A percentile compares a stretch with the other conserved stretches of the same genome.
These are phyloP conservation scores for Musa schizocarpa DNA, from an alignment of 176 grass and related monocot genomes.

Conservation along the genomic window DNA sequence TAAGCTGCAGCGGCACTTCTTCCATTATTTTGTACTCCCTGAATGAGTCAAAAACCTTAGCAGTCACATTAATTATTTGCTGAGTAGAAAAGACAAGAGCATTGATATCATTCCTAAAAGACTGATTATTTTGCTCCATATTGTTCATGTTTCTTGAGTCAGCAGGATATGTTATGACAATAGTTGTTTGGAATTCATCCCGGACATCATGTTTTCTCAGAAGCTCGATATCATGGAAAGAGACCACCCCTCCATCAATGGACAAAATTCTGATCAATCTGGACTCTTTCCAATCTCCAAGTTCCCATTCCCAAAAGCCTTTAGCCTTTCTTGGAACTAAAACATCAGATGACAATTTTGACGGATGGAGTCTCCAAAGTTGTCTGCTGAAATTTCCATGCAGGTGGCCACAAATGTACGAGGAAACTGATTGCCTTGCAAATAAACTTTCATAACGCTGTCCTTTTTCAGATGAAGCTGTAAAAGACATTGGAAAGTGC, in stretches of 20 bases:
- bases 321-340: constrained; percentile 19
- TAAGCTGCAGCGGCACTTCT: constrained; percentile 56
- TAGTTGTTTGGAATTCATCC: constrained; percentile 32
- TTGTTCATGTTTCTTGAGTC: constrained; percentile 86
- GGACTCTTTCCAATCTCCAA: constrained; percentile 90
- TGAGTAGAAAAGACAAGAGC: constrained; percentile 68
- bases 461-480: constrained; percentile 40
- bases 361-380: constrained; percentile 63
- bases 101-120: constrained; percentile 78
- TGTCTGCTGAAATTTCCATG: constrained; percentile 62
- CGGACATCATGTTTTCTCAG: constrained; percentile 1
- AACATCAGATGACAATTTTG: constrained; percentile 23
- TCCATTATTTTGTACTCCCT: constrained; percentile 65
- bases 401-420: constrained; percentile 76
- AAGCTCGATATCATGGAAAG: constrained; percentile 53
- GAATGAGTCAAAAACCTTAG: constrained; percentile 71
- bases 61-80: constrained; percentile 54
- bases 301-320: constrained; percentile 92
- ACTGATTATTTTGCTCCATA: constrained; percentile 26
- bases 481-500: constrained; percentile 86
- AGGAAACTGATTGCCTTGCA: constrained; percentile 47
- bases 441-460: constrained; percentile 57
- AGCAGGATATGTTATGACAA: constrained; percentile 69
- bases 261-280: constrained; percentile 79
- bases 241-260: constrained; percentile 61